Percentiles rank a stretch among this genome's conserved stretches.
phyloP scores from a whole-genome alignment of 768 basidiomycete genomes.

The Tylopilus sp. region DNA sequence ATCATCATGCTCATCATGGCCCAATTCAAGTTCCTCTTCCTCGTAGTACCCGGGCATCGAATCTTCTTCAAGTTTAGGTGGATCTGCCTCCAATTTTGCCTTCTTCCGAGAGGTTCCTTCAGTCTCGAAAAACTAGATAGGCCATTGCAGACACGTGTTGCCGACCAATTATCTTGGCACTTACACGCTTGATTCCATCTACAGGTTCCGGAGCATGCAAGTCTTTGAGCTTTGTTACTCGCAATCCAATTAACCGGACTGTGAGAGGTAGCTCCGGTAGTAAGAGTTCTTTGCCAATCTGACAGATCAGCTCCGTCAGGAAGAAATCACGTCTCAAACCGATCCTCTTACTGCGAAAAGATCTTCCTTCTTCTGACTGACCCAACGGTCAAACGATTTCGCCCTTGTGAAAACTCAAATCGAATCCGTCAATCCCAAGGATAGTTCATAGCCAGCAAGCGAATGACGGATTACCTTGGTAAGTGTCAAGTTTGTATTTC shows the following conservation, averaged over 20 bases:
- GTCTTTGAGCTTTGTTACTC: conserved; percentile 89
- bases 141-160: not conserved
- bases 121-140: conserved; percentile 56
- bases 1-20: conserved; percentile 9
- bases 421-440: conserved; percentile 6
- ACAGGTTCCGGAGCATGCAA: conserved; percentile 44
- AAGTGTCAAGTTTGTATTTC: conserved; percentile 91
- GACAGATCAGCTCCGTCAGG: conserved; percentile 9
- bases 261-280: conserved; percentile 75
- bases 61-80: conserved; percentile 27
- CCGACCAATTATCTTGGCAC: conserved; percentile 14
- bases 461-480: conserved; percentile 52
- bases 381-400: conserved; percentile 72
- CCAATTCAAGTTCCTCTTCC: conserved; percentile 35
- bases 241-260: conserved; percentile 82
- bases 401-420: conserved; percentile 73
- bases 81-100: conserved; percentile 28
- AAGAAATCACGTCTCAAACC: not conserved
- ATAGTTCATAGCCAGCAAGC: not conserved
- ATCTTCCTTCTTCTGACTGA: conserved; percentile 72
- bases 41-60: conserved; percentile 55
- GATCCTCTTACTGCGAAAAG: conserved; percentile 58
- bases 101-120: conserved; percentile 38
- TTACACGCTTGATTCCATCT: conserved; percentile 72
- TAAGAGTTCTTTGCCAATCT: conserved; percentile 82